Base-by-base conservation (phyloP, 352 stramenopile genomes). In the Blastocystis sp. region DNA sequence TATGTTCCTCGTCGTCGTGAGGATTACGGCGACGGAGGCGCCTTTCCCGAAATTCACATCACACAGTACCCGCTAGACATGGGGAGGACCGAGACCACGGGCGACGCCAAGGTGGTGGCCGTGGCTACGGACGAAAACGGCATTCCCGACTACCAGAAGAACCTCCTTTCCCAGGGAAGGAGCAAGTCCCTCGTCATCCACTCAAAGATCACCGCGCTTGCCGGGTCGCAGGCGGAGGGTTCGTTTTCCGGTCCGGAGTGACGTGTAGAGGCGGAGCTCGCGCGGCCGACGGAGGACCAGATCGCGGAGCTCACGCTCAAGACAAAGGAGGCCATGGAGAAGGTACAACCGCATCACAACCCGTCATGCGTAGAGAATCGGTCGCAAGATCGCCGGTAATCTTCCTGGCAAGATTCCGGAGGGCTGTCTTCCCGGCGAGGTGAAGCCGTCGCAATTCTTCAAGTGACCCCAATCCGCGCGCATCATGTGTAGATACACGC, bases 21-120 rank as follows among this genome's bases (percentile, higher is more conserved):
- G 26, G 97, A 99, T 92, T 99, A 98, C 93, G 96, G 96, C 51
- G 97, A 99, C 92, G 97, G 97, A 62, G 97, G 97, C 59, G 96
- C 96, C 67, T 99, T 96, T 91, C 97, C 97, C 0, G 97, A 99
- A 94, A 97, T 99, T 82, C 97, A 99, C 91, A 92, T 99, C 37
- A 95, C 96, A 85, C 96, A 98, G 92, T 98, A 98, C 91, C 96
- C 96, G 10, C 91, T 97, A 0, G 93, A 95, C 90, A 98, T 99
- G 95, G 96, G 96, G 21, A 94, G 94, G 59, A 91, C 92, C 51
- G 90, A 95, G 65, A 94, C 95, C 80, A 94, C 95, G 60, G 94
- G 96, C 77, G 92, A 94, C 65, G 90, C 93, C 13, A 90, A 92
- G 21, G 92, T 92, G 69, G 93, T 98, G 37, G 95, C 96, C 70